These are phyloP conservation scores for Metarhizium guizhouense DNA, from an alignment of 2,329 filamentous ascomycete genomes.

Conservation along the genomic window DNA sequence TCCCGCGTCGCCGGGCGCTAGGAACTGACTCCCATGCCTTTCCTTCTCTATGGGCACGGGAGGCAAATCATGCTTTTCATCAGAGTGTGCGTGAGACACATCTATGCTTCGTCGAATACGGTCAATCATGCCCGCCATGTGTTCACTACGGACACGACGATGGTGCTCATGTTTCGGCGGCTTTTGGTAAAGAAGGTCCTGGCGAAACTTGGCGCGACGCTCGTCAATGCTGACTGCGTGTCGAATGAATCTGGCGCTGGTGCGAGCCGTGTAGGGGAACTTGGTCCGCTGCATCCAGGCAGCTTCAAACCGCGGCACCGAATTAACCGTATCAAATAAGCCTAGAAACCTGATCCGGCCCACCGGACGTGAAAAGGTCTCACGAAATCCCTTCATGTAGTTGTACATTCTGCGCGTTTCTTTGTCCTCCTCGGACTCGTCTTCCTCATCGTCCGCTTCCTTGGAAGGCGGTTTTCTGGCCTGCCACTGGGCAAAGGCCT, in stretches of 20 bases:
- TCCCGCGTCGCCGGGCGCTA: slow-evolving; percentile 6
- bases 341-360: slow-evolving; percentile 67
- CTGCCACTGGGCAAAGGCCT: slow-evolving; percentile 68
- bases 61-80: neutral
- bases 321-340: slow-evolving; percentile 76
- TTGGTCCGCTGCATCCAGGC: slow-evolving; percentile 71
- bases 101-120: slow-evolving; percentile 12
- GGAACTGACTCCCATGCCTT: slow-evolving; percentile 6
- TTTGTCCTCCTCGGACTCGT: slow-evolving; percentile 19
- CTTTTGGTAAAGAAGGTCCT: slow-evolving; percentile 56
- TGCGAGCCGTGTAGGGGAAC: slow-evolving; percentile 59
- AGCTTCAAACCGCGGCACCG: slow-evolving; percentile 67
- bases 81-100: neutral
- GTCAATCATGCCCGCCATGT: slow-evolving; percentile 10
- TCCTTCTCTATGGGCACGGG: neutral
- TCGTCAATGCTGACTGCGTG: slow-evolving; percentile 66
- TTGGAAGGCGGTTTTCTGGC: slow-evolving; percentile 40
- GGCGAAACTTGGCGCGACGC: slow-evolving; percentile 61
- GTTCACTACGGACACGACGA: slow-evolving; percentile 15
- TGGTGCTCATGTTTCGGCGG: slow-evolving; percentile 9
- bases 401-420: slow-evolving; percentile 49
- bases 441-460: slow-evolving; percentile 32
- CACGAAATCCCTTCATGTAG: slow-evolving; percentile 71
- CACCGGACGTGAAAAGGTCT: slow-evolving; percentile 71
- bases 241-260: slow-evolving; percentile 51